Evolutionary conservation across 306 rosid species (phyloP).

Genomic region (Lathyrus tuberosus): DNA sequence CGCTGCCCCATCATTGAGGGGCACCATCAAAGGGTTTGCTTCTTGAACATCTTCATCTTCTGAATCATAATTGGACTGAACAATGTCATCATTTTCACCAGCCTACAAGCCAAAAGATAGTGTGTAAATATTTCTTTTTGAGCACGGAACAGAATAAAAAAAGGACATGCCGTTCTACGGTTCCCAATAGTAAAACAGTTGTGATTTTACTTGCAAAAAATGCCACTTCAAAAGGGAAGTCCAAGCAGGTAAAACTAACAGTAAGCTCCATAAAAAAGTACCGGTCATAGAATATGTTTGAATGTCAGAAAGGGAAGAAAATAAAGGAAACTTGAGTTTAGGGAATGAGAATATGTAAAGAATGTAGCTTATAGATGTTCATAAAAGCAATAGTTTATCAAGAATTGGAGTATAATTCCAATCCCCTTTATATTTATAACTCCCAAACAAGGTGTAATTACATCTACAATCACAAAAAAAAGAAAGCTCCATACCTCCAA

Average conservation of each 20-base stretch:
- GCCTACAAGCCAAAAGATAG: constrained; percentile 54
- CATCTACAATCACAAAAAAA: constrained; percentile 5
- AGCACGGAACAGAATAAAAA: not conserved
- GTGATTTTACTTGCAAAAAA: not conserved
- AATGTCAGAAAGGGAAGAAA: not conserved
- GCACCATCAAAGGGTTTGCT: constrained; percentile 83
- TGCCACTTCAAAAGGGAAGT: not conserved
- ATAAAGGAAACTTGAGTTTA: not conserved
- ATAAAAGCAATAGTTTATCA: not conserved
- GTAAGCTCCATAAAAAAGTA: constrained; percentile 4
- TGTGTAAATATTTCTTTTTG: constrained; percentile 2
- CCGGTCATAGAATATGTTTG: not conserved
- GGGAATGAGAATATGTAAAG: not conserved
- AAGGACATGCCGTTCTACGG: not conserved
- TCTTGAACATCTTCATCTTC: constrained; percentile 68
- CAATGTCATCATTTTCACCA: constrained; percentile 54
- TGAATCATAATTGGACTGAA: constrained; percentile 69
- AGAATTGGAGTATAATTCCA: constrained; percentile 13
- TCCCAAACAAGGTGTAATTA: constrained; percentile 8
- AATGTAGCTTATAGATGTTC: not conserved
- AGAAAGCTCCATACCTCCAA: constrained; percentile 61
- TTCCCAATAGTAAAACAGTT: not conserved
- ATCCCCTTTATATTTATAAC: not conserved
- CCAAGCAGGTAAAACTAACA: not conserved
- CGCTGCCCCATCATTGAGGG: constrained; percentile 66